phyloP scores from a whole-genome alignment of 371 early-diverging fungal genomes.

The Mucor velutinosus region DNA sequence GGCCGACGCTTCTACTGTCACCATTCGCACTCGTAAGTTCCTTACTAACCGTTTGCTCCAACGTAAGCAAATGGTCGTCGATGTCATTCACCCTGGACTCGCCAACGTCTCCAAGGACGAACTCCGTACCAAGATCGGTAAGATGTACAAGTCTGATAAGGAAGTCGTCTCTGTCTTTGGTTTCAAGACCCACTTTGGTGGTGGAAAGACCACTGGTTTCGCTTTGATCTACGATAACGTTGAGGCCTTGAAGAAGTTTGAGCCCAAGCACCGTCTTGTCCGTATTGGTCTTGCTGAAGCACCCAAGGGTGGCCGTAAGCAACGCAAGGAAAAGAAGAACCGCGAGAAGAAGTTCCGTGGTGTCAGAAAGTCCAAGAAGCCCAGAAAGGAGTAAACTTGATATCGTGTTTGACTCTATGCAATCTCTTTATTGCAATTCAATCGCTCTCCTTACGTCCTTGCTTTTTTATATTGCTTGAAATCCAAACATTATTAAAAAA shows the following conservation, averaged over 20 bases:
- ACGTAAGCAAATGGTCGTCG: conserved; percentile 98
- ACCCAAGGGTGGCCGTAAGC: conserved; percentile 91
- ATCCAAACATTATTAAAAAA: neutral
- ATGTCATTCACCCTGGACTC: conserved; percentile 94
- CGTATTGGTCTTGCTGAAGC: conserved; percentile 82
- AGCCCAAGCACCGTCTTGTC: conserved; percentile 96
- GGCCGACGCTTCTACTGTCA: conserved; percentile 80
- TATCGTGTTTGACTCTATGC: neutral
- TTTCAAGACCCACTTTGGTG: conserved; percentile 96
- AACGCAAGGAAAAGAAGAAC: conserved; percentile 99
- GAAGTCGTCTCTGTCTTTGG: conserved; percentile 95
- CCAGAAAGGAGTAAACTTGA: conserved; percentile 53
- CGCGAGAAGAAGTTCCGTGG: conserved; percentile 98
- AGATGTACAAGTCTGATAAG: conserved; percentile 94
- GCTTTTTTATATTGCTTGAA: neutral
- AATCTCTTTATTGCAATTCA: neutral
- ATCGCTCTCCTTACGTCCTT: neutral
- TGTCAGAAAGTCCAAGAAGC: conserved; percentile 93
- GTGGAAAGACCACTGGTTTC: conserved; percentile 97
- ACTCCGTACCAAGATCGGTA: conserved; percentile 93
- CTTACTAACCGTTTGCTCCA: conserved; percentile 97
- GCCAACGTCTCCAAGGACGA: conserved; percentile 93
- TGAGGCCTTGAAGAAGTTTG: conserved; percentile 97
- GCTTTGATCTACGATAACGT: conserved; percentile 97
- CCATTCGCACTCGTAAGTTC: conserved; percentile 97